Conservation (phyloP, 768 basidiomycete species). For the Podaxis sp. region DNA sequence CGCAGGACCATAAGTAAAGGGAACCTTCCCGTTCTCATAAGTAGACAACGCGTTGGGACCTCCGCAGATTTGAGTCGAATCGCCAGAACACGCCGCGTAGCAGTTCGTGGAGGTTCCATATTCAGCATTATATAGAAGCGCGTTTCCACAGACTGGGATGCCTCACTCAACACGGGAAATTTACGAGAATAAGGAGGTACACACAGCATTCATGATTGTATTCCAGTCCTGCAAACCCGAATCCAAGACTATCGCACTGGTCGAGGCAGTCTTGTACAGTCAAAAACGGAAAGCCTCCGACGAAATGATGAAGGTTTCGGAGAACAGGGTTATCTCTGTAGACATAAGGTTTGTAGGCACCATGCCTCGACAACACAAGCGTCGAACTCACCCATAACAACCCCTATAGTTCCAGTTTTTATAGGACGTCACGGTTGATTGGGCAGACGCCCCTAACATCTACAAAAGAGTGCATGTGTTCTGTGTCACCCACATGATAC, state of each 20-base stretch:
- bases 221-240: constrained; percentile 21
- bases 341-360: not conserved
- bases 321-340: constrained; percentile 15
- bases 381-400: not conserved
- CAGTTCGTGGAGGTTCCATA: constrained; percentile 17
- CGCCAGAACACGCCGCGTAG: constrained; percentile 19
- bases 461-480: not conserved
- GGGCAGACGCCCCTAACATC: not conserved
- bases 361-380: not conserved
- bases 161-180: not conserved
- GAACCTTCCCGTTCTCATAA: constrained; percentile 20
- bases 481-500: not conserved
- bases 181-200: constrained; percentile 5
- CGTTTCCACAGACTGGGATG: constrained; percentile 22
- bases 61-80: constrained; percentile 21
- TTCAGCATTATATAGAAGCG: constrained; percentile 17
- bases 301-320: constrained; percentile 17
- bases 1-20: constrained; percentile 21
- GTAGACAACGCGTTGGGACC: constrained; percentile 21
- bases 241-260: constrained; percentile 17
- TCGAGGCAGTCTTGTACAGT: constrained; percentile 23
- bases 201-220: constrained; percentile 24
- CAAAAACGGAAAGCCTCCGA: constrained; percentile 14
- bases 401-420: not conserved
- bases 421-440: not conserved